Base-by-base conservation (phyloP, 2,329 filamentous ascomycete species). In the Tolypocladium guangdongense region DNA sequence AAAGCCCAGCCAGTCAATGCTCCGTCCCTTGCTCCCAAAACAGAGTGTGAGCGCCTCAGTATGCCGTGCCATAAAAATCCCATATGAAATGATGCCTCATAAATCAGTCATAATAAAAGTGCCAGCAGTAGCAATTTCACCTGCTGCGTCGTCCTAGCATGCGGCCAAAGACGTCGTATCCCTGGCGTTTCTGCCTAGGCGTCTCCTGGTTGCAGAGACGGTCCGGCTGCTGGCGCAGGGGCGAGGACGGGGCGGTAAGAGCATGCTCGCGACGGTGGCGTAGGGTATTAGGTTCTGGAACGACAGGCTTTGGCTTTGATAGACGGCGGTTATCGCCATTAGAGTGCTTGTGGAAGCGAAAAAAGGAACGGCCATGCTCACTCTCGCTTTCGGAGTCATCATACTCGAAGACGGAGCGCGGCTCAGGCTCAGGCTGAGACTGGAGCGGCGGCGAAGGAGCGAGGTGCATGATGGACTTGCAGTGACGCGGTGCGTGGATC, bases 351-450 rank as follows among this genome's bases (percentile, higher is more conserved):
- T 72, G 70, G 54, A 78, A 70, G 20, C 72, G 70, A 47, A 74
- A 74, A 52, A 76, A 74, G 20, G 74, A 66, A n/a, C 59, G 58
- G 50, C 63, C 59, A 1, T 55, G 56, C 7, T 66, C 63, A 7
- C 61, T 62, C 47, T 75, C 73, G 16, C 63, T 64, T 54, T 78
- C 75, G 4, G 72, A 72, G 59, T 78, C 75, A 59, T 78, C 75
- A 16, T 68, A 59, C 45, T 78, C 76, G 56, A 79, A 79, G 27
- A 78, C 71, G 2, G 76, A 78, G n/a, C 59, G 58, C 14, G 60
- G 60, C 41, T 70, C 62, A 11, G 61, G 57, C 49, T 61, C 59
- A 7, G 55, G 55, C 47, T 57, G 52, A 45, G 60, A 59, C 48
- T 56, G 52, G 45, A 61, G 58, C 35, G 63, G 55, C 36, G 60